Percentiles rank a stretch among this genome's conserved stretches.
Conservation (phyloP, 176 grass and related monocot species). For the Ampelocalamus luodianensis region DNA sequence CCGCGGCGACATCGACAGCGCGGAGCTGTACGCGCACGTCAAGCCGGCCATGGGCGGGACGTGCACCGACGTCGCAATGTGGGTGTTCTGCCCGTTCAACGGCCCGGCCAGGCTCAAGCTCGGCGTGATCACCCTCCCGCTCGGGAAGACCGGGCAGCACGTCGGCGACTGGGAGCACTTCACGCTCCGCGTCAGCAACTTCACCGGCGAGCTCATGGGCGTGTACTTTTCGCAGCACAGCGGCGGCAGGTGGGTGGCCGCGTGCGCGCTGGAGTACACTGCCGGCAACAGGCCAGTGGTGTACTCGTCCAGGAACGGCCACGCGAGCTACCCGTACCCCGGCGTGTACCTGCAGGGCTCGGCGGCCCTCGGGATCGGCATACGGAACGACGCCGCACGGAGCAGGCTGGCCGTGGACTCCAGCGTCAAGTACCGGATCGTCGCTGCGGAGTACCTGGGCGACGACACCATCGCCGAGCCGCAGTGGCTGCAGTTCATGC, state of each 20-base stretch:
- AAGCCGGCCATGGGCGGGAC: constrained; percentile 68
- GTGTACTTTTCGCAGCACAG: constrained; percentile 86
- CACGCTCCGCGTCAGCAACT: constrained; percentile 81
- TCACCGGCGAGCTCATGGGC: constrained; percentile 74
- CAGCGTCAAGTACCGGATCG: constrained; percentile 67
- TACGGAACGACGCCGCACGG: constrained; percentile 63
- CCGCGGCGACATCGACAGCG: constrained; percentile 57
- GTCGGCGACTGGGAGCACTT: constrained; percentile 96
- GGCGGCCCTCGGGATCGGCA: constrained; percentile 59
- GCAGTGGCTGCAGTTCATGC: constrained; percentile 82
- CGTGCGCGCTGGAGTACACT: constrained; percentile 66
- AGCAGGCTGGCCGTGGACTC: constrained; percentile 63
- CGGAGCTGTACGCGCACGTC: constrained; percentile 70
- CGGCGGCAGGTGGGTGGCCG: constrained; percentile 77
- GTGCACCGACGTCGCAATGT: constrained; percentile 78
- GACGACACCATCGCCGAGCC: constrained; percentile 59
- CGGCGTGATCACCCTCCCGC: constrained; percentile 52
- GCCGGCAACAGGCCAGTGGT: constrained; percentile 60
- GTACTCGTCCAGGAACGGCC: constrained; percentile 76
- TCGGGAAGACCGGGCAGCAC: constrained; percentile 75
- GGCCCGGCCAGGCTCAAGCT: constrained; percentile 79
- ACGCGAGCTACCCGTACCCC: constrained; percentile 78
- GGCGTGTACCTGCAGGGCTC: constrained; percentile 81
- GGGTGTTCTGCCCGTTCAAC: constrained; percentile 98
- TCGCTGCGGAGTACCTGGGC: constrained; percentile 69